phyloP scores from a whole-genome alignment of 1,284 basidiomycete genomes.

The Waitea zeae region DNA sequence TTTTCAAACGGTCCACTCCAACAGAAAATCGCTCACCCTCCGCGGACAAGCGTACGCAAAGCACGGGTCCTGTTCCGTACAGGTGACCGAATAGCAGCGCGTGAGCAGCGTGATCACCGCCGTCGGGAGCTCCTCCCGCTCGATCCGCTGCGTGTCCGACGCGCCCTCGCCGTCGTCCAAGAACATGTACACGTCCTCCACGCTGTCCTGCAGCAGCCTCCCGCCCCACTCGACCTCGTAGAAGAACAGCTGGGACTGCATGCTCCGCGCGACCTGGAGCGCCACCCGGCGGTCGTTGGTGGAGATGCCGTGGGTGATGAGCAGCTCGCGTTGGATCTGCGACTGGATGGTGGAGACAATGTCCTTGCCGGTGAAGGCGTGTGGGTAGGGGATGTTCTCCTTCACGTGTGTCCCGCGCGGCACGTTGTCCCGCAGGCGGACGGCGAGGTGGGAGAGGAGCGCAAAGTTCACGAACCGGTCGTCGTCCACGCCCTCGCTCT shows the following conservation, averaged over 20 bases:
- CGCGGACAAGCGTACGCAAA: constrained; percentile 62
- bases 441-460: constrained; percentile 75
- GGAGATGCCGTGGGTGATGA: constrained; percentile 51
- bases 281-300: constrained; percentile 66
- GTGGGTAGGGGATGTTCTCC: constrained; percentile 73
- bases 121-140: constrained; percentile 70
- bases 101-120: constrained; percentile 69
- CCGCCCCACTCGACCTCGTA: constrained; percentile 96
- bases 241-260: constrained; percentile 89
- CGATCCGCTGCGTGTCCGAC: constrained; percentile 42
- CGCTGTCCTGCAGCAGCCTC: constrained; percentile 69
- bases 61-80: constrained; percentile 43
- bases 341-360: constrained; percentile 77
- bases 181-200: constrained; percentile 95
- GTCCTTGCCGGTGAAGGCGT: constrained; percentile 84
- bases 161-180: constrained; percentile 69
- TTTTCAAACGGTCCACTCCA: too few species aligned
- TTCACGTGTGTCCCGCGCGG: constrained; percentile 79
- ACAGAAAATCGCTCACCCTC: constrained; percentile 31
- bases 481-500: constrained; percentile 48
- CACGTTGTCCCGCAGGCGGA: constrained; percentile 76
- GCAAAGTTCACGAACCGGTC: constrained; percentile 77
- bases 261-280: constrained; percentile 70
- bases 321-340: constrained; percentile 55
- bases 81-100: constrained; percentile 73